Conservation (phyloP, 352 stramenopile genomes). For the Phytophthora podocarpi region DNA sequence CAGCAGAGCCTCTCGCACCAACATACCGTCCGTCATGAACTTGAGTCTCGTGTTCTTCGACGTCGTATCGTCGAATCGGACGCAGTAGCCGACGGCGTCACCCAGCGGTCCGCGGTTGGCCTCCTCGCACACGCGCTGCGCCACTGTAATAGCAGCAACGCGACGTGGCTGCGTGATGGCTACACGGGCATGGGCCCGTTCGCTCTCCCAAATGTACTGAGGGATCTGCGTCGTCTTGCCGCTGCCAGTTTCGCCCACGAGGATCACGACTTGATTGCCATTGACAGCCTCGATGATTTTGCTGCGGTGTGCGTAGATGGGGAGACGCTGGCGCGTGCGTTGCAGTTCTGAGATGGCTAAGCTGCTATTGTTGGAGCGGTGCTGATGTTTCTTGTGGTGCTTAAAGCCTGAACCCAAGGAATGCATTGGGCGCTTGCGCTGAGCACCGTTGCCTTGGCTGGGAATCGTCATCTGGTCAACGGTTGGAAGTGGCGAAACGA, state of each 20-base stretch:
- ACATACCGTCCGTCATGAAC: slow-evolving; percentile 93
- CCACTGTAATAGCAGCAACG: slow-evolving; percentile 84
- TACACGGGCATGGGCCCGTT: slow-evolving; percentile 49
- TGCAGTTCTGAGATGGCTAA: slow-evolving; percentile 49
- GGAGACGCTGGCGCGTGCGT: slow-evolving; percentile 63
- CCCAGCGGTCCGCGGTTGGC: slow-evolving; percentile 52
- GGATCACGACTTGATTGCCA: slow-evolving; percentile 80
- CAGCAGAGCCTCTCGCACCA: slow-evolving; percentile 91
- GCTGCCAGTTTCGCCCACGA: slow-evolving; percentile 90
- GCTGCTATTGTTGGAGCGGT: slow-evolving; percentile 4
- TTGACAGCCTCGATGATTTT: slow-evolving; percentile 71
- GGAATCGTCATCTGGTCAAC: slow-evolving; percentile 22
- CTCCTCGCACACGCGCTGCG: slow-evolving; percentile 81
- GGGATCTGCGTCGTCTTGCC: slow-evolving; percentile 93
- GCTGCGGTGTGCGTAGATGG: slow-evolving; percentile 75
- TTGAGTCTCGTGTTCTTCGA: slow-evolving; percentile 91
- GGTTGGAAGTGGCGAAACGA: slow-evolving; percentile 20
- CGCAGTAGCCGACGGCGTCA: slow-evolving; percentile 90
- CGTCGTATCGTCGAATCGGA: slow-evolving; percentile 95
- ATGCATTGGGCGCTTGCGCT: slow-evolving; percentile 35
- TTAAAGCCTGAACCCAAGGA: slow-evolving; percentile 6
- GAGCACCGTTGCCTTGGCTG: slow-evolving; percentile 1
- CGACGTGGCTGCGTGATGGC: slow-evolving; percentile 85
- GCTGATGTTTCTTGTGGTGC: slow-evolving; percentile 42
- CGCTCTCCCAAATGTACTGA: slow-evolving; percentile 84